Conservation (phyloP, 148 eudicot species). For the Polygonum aviculare region DNA sequence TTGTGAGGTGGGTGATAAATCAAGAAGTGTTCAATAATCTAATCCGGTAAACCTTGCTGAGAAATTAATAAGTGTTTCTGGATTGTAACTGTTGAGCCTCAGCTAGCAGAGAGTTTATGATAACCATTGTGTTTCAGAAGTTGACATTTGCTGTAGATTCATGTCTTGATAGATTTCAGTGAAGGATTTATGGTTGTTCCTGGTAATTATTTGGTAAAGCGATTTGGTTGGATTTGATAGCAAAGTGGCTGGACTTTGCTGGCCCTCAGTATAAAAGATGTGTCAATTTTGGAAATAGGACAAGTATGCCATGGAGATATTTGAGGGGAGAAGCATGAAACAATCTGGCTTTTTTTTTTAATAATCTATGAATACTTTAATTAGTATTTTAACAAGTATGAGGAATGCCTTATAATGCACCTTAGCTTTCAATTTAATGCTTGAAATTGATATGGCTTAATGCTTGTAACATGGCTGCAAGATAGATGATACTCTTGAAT, state of each 20-base stretch:
- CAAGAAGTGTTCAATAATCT: background rate
- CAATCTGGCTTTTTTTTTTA: background rate
- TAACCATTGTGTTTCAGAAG: background rate
- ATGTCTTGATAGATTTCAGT: background rate
- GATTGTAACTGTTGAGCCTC: background rate
- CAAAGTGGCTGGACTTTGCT: background rate
- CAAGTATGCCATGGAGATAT: background rate
- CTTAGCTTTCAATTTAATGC: background rate
- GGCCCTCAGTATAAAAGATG: background rate
- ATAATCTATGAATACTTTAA: background rate
- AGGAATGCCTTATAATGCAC: background rate
- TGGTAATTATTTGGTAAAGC: background rate
- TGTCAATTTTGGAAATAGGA: background rate
- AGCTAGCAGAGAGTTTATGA: background rate
- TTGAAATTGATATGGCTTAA: background rate
- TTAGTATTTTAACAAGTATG: background rate
- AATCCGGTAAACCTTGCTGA: background rate
- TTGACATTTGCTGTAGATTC: background rate
- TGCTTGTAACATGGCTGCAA: background rate
- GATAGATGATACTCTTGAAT: background rate
- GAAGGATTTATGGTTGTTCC: background rate
- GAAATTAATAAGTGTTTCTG: background rate
- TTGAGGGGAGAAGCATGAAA: background rate
- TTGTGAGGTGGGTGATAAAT: background rate
- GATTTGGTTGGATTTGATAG: background rate